Base-by-base conservation (phyloP, 768 basidiomycete species). In the Amanita rubescens region DNA sequence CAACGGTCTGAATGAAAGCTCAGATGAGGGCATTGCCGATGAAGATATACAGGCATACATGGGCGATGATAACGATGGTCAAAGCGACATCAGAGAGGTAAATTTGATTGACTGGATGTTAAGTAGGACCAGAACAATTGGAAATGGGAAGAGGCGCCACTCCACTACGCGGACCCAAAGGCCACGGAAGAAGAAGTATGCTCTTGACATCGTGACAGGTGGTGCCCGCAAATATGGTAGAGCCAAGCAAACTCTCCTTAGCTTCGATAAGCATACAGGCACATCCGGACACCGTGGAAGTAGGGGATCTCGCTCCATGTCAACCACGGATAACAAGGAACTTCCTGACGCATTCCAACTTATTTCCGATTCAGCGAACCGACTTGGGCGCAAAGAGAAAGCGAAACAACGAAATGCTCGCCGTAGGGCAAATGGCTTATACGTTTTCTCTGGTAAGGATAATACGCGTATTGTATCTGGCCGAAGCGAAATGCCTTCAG, bases 71-170 rank as follows among this genome's bases (percentile, higher is more conserved):
- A 32, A 52, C 19, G 46, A 24, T 43, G 45, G 33, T 51, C 60
- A 57, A 8, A 62, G 63, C 19, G 63, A 62, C 22, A 66, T 59
- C 51, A 72, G 69, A 64, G 75, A 71, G 57, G 74, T 62, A 63
- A 80, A 72, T 60, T 63, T 85, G 49, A 85, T 89, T 44, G 83
- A 88, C 58, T 81, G 80, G 63, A 89, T 89, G 86, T 60, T 89
- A 45, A 70, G 71, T 12, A 71, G 76, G 44, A 75, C 75, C 2
- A 66, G 69, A 19, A 61, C 57, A 51, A 60, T 71, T 3, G 64
- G 66, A 54, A 54, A 41, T 52, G 63, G 57, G 39, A n/a, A 39
- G 54, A 33, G 51, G 8, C 22, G n/a, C 32, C 25, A n/a, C 15
- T 46, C 34, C 11, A 37, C 19, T 2, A 20, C 48, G 41, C 34